These are phyloP conservation scores for Rhodofomes roseus DNA, from an alignment of 1,284 basidiomycete genomes.

Conservation along the genomic window DNA sequence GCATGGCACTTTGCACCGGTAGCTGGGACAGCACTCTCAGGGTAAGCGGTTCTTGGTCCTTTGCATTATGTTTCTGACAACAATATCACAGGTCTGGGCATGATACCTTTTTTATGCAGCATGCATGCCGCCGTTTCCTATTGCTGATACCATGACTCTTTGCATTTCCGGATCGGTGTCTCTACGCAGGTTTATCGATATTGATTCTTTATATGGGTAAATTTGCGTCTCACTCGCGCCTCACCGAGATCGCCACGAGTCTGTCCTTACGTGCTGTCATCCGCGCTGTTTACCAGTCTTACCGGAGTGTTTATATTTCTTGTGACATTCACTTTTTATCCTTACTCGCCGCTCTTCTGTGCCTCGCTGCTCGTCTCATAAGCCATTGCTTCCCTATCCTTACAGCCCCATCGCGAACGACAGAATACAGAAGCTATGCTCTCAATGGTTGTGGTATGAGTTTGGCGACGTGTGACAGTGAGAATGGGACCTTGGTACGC, in stretches of 20 bases:
- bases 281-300: constrained; percentile 30
- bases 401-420: constrained; percentile 11
- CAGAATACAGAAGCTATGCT: constrained; percentile 18
- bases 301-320: constrained; percentile 26
- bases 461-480: not conserved
- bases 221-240: constrained; percentile 20
- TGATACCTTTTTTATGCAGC: constrained; percentile 20
- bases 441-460: not conserved
- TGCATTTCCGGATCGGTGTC: constrained; percentile 15
- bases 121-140: constrained; percentile 13
- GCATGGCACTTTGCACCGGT: constrained; percentile 97
- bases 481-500: not conserved
- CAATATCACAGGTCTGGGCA: constrained; percentile 39
- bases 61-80: not conserved
- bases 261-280: constrained; percentile 54
- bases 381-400: constrained; percentile 12
- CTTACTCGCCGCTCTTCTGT: constrained; percentile 12
- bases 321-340: constrained; percentile 34
- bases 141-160: constrained; percentile 24
- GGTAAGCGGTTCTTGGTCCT: constrained; percentile 46
- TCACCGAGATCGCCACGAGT: constrained; percentile 40
- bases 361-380: constrained; percentile 14
- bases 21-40: constrained; percentile 97
- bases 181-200: constrained; percentile 14
- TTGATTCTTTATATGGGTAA: constrained; percentile 35